Conservation (phyloP, 768 basidiomycete genomes). For the Lactarius vividus region DNA sequence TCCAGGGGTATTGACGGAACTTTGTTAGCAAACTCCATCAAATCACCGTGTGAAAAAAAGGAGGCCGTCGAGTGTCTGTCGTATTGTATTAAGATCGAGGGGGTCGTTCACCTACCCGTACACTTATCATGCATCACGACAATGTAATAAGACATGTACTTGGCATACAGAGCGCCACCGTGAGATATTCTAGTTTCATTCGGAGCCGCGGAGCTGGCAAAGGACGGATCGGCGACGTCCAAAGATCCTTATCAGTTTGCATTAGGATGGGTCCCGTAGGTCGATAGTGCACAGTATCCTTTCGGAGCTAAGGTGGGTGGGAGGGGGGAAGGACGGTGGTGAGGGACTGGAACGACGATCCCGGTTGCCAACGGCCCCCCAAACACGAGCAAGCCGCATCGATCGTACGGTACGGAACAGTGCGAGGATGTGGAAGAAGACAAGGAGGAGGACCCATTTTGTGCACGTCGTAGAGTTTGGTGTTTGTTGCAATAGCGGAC, state of each 20-base stretch:
- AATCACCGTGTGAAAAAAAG: constrained; percentile 15
- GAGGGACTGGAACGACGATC: constrained; percentile 17
- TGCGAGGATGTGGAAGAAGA: constrained; percentile 16
- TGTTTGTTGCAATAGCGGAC: constrained; percentile 17
- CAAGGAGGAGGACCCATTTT: background rate
- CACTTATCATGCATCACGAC: background rate
- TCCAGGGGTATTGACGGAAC: constrained; percentile 14
- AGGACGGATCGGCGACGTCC: constrained; percentile 15
- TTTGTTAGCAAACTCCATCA: constrained; percentile 12
- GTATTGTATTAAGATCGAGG: constrained; percentile 11
- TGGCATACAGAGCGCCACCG: constrained; percentile 5
- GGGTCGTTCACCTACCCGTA: constrained; percentile 5
- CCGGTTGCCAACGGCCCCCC: constrained; percentile 19
- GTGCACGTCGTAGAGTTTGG: constrained; percentile 12
- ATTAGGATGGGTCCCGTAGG: constrained; percentile 4
- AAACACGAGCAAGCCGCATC: constrained; percentile 18
- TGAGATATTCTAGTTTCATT: constrained; percentile 9
- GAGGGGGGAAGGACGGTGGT: background rate
- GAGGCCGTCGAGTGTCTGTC: background rate
- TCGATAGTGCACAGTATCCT: constrained; percentile 2
- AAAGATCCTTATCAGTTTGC: constrained; percentile 3
- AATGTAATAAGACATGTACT: background rate
- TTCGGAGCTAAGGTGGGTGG: constrained; percentile 15
- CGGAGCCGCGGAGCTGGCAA: constrained; percentile 18
- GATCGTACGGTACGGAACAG: constrained; percentile 23